These are phyloP conservation scores for Hyaloscypha finlandica DNA, from an alignment of 495 filamentous ascomycete species.

Conservation along the genomic window DNA sequence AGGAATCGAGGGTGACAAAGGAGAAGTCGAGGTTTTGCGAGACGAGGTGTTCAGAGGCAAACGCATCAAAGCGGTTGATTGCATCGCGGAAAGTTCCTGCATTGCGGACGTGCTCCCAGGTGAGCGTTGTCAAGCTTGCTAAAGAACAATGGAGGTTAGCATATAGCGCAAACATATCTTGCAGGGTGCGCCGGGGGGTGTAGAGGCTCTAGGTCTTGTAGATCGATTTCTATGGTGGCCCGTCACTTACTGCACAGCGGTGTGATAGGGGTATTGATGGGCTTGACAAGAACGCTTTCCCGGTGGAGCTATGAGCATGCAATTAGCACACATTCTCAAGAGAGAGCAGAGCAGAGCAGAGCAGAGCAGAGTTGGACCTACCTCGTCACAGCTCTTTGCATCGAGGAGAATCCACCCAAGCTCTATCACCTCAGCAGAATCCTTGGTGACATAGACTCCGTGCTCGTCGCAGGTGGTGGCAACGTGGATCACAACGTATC, in stretches of 20 bases:
- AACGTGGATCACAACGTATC: conserved; percentile 96
- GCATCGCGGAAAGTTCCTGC: conserved; percentile 97
- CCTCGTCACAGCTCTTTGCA: conserved; percentile 88
- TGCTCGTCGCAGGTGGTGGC: conserved; percentile 99
- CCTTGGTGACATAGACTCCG: conserved; percentile 98
- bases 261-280: conserved; percentile 97
- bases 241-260: conserved; percentile 93
- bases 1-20: conserved; percentile 96
- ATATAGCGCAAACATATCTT: conserved; percentile 6
- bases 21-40: conserved; percentile 89
- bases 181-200: conserved; percentile 7
- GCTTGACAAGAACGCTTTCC: conserved; percentile 95
- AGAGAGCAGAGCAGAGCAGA: conserved; percentile 1
- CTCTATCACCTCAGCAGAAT: conserved; percentile 98
- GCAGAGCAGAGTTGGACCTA: conserved; percentile 42
- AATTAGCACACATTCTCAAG: conserved; percentile 17
- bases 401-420: conserved; percentile 96
- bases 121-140: conserved; percentile 94
- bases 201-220: conserved; percentile 19
- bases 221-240: not conserved
- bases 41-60: conserved; percentile 84
- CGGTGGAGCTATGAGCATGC: conserved; percentile 70
- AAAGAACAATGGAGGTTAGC: conserved; percentile 22
- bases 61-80: conserved; percentile 90
- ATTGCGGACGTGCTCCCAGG: conserved; percentile 97